phyloP scores from a whole-genome alignment of 805 yeast genomes.

The Saccharomycopsis sp. region DNA sequence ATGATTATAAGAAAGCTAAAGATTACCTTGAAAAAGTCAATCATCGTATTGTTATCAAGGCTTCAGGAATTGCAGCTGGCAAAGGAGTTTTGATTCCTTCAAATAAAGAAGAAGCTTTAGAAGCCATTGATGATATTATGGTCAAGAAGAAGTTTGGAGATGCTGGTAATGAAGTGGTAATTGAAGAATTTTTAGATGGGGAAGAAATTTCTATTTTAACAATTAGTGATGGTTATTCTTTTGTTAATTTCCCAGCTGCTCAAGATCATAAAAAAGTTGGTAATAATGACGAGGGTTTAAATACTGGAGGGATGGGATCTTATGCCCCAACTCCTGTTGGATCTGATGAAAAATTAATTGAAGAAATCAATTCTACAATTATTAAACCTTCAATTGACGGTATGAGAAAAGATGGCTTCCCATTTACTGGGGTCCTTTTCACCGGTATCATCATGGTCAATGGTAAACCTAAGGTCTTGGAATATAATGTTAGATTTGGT shows the following conservation, averaged over 20 bases:
- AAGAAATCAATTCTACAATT: slow-evolving; percentile 61
- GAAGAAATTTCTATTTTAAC: slow-evolving; percentile 93
- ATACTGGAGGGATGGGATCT: slow-evolving; percentile 99
- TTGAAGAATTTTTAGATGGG: slow-evolving; percentile 94
- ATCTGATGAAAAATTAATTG: slow-evolving; percentile 52
- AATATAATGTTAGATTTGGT: slow-evolving; percentile 96
- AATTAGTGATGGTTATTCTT: slow-evolving; percentile 87
- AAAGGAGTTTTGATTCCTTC: slow-evolving; percentile 95
- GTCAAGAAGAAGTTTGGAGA: slow-evolving; percentile 77
- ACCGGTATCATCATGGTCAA: slow-evolving; percentile 86
- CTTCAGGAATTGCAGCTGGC: slow-evolving; percentile 98
- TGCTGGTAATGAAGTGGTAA: slow-evolving; percentile 92
- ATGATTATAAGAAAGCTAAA: slow-evolving; percentile 64
- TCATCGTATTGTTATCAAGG: slow-evolving; percentile 84
- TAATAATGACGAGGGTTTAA: slow-evolving; percentile 86
- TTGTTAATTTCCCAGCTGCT: slow-evolving; percentile 87
- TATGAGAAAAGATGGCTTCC: slow-evolving; percentile 90
- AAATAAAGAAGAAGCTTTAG: slow-evolving; percentile 71
- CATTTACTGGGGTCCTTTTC: slow-evolving; percentile 91
- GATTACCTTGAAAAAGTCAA: slow-evolving; percentile 53
- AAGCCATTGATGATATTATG: slow-evolving; percentile 83
- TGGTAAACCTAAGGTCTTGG: slow-evolving; percentile 84
- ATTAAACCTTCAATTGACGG: slow-evolving; percentile 91
- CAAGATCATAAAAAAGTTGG: slow-evolving; percentile 97
- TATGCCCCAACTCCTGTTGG: slow-evolving; percentile 98